Conservation (phyloP, 2,329 filamentous ascomycete species). For the Fusarium virguliforme region DNA sequence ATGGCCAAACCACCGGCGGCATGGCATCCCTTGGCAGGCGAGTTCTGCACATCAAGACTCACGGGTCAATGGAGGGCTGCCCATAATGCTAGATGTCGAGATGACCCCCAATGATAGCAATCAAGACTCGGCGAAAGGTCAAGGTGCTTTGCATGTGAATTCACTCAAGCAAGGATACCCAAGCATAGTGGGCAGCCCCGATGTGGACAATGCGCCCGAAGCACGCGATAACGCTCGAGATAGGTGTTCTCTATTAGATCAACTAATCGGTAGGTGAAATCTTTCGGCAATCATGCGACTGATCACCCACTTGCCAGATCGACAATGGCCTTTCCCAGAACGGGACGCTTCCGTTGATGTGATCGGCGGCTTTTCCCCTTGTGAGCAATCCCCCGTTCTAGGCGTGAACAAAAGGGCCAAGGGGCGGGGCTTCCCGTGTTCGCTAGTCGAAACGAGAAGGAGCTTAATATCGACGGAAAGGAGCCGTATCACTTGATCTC, state of each 20-base stretch:
- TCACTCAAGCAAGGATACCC: slow-evolving; percentile 6
- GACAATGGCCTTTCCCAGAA: slow-evolving; percentile 7
- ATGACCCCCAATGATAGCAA: not conserved
- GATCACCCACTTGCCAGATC: slow-evolving; percentile 11
- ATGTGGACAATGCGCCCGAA: slow-evolving; percentile 12
- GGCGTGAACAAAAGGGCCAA: slow-evolving; percentile 5
- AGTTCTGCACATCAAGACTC: not conserved
- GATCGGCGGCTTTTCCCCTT: slow-evolving; percentile 15
- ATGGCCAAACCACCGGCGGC: slow-evolving; percentile 2
- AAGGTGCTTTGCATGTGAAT: slow-evolving; percentile 3
- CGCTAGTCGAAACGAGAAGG: slow-evolving; percentile 18
- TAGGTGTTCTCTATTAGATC: slow-evolving; percentile 2
- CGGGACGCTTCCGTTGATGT: slow-evolving; percentile 1
- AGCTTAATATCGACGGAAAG: slow-evolving; percentile 18
- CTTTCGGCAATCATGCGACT: slow-evolving; percentile 20
- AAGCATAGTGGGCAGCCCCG: not conserved
- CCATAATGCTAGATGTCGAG: not conserved
- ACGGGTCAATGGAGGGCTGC: not conserved
- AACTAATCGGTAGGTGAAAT: slow-evolving; percentile 10
- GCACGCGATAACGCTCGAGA: slow-evolving; percentile 9
- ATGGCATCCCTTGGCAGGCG: slow-evolving; percentile 1
- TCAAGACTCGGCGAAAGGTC: not conserved
- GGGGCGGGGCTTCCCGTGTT: slow-evolving; percentile 16
- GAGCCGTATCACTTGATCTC: slow-evolving; percentile 17
- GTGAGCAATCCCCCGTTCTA: slow-evolving; percentile 6